These are phyloP conservation scores for Psilocybe sp. DNA, from an alignment of 768 basidiomycete genomes.

Conservation along the genomic window DNA sequence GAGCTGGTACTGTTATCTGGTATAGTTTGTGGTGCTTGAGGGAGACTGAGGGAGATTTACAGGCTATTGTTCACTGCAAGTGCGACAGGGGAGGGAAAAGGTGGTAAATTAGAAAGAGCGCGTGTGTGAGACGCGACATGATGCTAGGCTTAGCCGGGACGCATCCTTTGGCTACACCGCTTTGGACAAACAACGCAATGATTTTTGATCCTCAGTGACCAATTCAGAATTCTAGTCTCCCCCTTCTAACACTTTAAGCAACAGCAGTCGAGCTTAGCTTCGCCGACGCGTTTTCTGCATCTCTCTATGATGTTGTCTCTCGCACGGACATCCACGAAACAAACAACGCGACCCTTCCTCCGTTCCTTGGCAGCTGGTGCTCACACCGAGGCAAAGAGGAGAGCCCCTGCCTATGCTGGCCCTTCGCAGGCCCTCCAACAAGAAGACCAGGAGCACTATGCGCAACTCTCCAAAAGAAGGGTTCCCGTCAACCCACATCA, in stretches of 20 bases:
- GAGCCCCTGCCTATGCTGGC: background rate
- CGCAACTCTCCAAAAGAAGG: conserved; percentile 16
- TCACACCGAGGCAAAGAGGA: background rate
- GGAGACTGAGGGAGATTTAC: background rate
- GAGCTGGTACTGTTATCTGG: too few relatives aligned
- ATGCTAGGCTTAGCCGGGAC: conserved; percentile 1
- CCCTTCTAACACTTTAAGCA: background rate
- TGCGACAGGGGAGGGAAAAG: background rate
- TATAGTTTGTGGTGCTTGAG: background rate
- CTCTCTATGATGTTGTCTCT: conserved; percentile 15
- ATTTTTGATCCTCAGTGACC: too few relatives aligned
- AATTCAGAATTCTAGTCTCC: background rate
- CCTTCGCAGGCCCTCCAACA: conserved; percentile 5
- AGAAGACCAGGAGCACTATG: conserved; percentile 1
- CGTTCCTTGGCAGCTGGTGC: conserved; percentile 27
- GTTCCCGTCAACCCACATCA: conserved; percentile 53
- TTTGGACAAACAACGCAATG: conserved; percentile 5
- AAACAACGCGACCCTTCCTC: conserved; percentile 7
- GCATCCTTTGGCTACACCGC: conserved; percentile 11
- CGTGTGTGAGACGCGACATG: conserved; percentile 2
- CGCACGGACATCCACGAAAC: conserved; percentile 12
- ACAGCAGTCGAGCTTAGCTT: background rate
- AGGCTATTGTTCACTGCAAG: background rate
- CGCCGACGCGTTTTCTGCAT: background rate
- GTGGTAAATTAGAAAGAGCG: background rate